These are phyloP conservation scores for Zea luxurians DNA, from an alignment of 176 grass and related monocot species.

Conservation along the genomic window DNA sequence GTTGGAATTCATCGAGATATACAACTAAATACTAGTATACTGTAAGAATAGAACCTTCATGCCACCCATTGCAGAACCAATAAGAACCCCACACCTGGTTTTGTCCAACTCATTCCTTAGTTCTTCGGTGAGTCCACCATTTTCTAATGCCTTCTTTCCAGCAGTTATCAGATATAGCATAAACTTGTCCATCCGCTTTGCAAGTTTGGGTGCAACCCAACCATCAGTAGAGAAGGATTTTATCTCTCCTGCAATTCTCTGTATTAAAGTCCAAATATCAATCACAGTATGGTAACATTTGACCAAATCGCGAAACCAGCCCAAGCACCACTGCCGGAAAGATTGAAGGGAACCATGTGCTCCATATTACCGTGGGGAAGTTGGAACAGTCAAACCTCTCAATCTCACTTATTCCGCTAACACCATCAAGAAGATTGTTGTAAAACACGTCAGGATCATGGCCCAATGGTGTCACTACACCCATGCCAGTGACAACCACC, in stretches of 20 bases:
- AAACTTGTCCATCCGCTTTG: slow-evolving; percentile 96
- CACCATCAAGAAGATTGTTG: slow-evolving; percentile 82
- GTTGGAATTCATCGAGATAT: slow-evolving; percentile 14
- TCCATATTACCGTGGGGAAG: slow-evolving; percentile 75
- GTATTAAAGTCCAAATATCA: slow-evolving; percentile 41
- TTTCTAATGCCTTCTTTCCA: slow-evolving; percentile 90
- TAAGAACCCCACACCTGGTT: slow-evolving; percentile 90
- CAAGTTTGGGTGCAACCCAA: slow-evolving; percentile 87
- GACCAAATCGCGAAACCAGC: slow-evolving; percentile 29
- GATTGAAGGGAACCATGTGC: slow-evolving; percentile 20
- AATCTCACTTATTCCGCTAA: slow-evolving; percentile 92
- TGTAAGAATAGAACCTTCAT: slow-evolving; percentile 67
- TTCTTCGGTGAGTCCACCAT: slow-evolving; percentile 89
- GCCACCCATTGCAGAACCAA: slow-evolving; percentile 98
- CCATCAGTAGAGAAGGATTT: slow-evolving; percentile 90
- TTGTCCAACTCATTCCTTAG: slow-evolving; percentile 81
- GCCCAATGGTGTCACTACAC: slow-evolving; percentile 93
- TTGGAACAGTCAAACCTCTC: slow-evolving; percentile 89
- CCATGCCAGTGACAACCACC: slow-evolving; percentile 94
- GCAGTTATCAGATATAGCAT: slow-evolving; percentile 97
- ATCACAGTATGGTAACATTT: background rate
- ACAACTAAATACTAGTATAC: slow-evolving; percentile 22
- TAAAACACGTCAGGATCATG: slow-evolving; percentile 97
- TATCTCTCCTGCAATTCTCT: slow-evolving; percentile 99
- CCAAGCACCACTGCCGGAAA: background rate